phyloP scores from a whole-genome alignment of 345 rosid species.

The Sapria himalayana region DNA sequence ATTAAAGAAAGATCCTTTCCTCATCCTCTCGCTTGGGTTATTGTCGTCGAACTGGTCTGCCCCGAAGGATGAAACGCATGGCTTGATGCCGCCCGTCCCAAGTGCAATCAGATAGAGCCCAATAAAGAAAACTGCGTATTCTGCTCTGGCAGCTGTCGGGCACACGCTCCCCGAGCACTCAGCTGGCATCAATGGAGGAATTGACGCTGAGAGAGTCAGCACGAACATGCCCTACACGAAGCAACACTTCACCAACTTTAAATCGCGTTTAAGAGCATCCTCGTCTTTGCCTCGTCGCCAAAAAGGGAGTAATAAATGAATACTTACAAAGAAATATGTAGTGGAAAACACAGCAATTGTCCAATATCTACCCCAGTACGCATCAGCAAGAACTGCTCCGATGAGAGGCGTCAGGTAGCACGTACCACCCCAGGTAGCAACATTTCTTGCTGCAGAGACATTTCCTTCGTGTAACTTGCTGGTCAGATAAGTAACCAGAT shows the following conservation, averaged over 20 bases:
- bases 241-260: no score
- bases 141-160: conserved; percentile 49
- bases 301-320: background rate
- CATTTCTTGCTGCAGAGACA: conserved; percentile 76
- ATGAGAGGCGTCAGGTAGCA: conserved; percentile 84
- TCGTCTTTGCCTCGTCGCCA: conserved; percentile 4
- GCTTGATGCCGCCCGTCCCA: conserved; percentile 92
- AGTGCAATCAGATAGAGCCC: conserved; percentile 86
- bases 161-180: conserved; percentile 42
- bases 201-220: conserved; percentile 67
- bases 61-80: conserved; percentile 85
- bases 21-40: conserved; percentile 49
- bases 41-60: conserved; percentile 95
- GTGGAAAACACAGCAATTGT: conserved; percentile 77
- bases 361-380: conserved; percentile 97
- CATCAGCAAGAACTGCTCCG: conserved; percentile 84
- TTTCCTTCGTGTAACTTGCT: conserved; percentile 62
- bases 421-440: conserved; percentile 76
- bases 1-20: conserved; percentile 81
- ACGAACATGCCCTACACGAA: conserved; percentile 61
- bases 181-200: conserved; percentile 42
- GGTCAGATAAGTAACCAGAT: conserved; percentile 79
- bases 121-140: conserved; percentile 52
- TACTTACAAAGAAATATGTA: conserved; percentile 48
- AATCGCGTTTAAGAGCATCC: no score